A percentile compares a stretch with the other conserved stretches of the same genome.
These are phyloP conservation scores for Aquilaria sinensis DNA, from an alignment of 345 rosid genomes.

Conservation along the genomic window DNA sequence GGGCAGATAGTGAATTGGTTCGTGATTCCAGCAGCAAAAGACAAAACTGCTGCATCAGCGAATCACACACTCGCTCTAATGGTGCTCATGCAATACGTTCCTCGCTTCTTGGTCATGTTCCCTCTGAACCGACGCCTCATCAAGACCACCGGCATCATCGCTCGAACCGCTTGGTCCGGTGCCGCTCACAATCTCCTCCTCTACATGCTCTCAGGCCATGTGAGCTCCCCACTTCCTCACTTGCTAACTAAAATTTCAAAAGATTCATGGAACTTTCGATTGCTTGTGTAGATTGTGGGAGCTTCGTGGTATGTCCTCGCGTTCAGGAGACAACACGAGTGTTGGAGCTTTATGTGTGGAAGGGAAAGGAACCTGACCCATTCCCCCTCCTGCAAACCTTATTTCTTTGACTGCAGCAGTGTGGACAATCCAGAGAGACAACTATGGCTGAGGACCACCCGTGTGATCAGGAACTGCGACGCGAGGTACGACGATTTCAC, in stretches of 20 bases:
- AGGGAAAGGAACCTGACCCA: slow-evolving; percentile 46
- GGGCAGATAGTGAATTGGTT: slow-evolving; percentile 74
- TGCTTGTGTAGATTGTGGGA: slow-evolving; percentile 48
- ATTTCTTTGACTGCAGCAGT: slow-evolving; percentile 61
- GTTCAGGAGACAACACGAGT: slow-evolving; percentile 55
- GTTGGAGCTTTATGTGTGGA: slow-evolving; percentile 55
- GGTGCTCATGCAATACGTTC: slow-evolving; percentile 73
- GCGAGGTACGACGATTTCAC: slow-evolving; percentile 43
- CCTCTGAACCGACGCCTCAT: slow-evolving; percentile 68
- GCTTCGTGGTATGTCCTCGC: slow-evolving; percentile 77
- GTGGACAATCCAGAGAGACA: slow-evolving; percentile 34
- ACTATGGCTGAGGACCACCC: slow-evolving; percentile 53
- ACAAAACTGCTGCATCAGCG: slow-evolving; percentile 33
- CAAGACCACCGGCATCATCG: slow-evolving; percentile 74
- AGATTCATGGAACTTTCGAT: neutral
- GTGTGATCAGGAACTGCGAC: slow-evolving; percentile 42
- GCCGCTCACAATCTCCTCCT: slow-evolving; percentile 78
- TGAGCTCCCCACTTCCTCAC: slow-evolving; percentile 18
- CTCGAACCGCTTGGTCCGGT: slow-evolving; percentile 90
- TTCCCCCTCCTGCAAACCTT: slow-evolving; percentile 38
- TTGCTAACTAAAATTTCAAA: neutral
- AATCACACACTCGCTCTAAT: slow-evolving; percentile 72
- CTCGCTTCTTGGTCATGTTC: slow-evolving; percentile 64
- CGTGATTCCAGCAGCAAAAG: slow-evolving; percentile 52
- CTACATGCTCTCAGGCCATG: slow-evolving; percentile 74